phyloP scores from a whole-genome alignment of 768 basidiomycete species.

The Lactifluus rugatus region DNA sequence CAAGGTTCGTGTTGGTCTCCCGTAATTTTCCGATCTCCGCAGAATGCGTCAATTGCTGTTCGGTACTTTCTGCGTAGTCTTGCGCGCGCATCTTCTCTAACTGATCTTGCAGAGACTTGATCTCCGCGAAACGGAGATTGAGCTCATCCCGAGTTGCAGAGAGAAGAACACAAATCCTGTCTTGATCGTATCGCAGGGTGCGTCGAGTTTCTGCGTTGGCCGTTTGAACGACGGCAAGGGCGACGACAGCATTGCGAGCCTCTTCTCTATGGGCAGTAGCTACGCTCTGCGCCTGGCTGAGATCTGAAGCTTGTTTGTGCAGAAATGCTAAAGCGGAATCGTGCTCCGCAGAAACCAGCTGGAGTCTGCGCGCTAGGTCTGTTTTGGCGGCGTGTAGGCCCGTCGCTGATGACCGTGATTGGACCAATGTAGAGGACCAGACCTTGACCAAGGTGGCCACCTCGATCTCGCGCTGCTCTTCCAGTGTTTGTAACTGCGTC shows the following conservation, averaged over 20 bases:
- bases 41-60: not conserved
- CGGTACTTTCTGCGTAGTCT: constrained; percentile 1
- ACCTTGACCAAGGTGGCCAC: constrained; percentile 22
- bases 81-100: constrained; percentile 10
- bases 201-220: not conserved
- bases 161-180: constrained; percentile 12
- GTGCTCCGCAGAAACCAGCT: not conserved
- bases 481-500: constrained; percentile 22
- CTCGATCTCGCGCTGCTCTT: constrained; percentile 23
- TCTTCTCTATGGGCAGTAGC: not conserved
- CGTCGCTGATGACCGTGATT: constrained; percentile 1
- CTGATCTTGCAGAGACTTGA: constrained; percentile 9
- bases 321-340: not conserved
- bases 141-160: constrained; percentile 10
- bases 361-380: not conserved
- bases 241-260: not conserved
- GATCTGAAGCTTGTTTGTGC: not conserved
- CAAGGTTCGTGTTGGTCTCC: constrained; percentile 17
- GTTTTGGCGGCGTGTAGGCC: not conserved
- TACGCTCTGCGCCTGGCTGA: not conserved
- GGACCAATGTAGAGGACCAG: constrained; percentile 15
- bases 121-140: constrained; percentile 4
- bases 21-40: constrained; percentile 13
- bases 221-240: constrained; percentile 9
- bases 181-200: not conserved